Conservation (phyloP, 1,139 yeast genomes). For the Suhomyces guaymorum region DNA sequence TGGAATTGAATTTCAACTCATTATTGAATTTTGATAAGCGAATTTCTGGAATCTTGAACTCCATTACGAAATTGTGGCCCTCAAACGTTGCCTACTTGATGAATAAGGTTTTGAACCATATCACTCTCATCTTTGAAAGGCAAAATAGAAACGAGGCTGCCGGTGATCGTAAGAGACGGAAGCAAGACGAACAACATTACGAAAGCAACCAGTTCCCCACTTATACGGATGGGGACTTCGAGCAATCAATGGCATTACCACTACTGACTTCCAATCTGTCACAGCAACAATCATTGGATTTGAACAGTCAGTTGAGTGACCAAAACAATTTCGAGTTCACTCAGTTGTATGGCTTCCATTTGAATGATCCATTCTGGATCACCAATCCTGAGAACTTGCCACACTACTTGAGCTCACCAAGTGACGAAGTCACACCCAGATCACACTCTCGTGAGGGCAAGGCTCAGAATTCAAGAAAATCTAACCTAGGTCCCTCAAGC, state of each 20-base stretch:
- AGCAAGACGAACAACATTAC: slow-evolving; percentile 4
- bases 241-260: slow-evolving; percentile 3
- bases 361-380: slow-evolving; percentile 48
- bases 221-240: slow-evolving; percentile 1
- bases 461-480: slow-evolving; percentile 1
- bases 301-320: slow-evolving; percentile 4
- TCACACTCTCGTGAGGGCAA: background rate
- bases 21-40: slow-evolving; percentile 30
- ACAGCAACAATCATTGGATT: slow-evolving; percentile 3
- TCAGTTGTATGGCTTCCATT: slow-evolving; percentile 29
- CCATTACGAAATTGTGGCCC: slow-evolving; percentile 37
- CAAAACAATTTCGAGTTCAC: slow-evolving; percentile 10
- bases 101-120: slow-evolving; percentile 34
- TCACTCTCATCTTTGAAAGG: slow-evolving; percentile 29
- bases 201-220: slow-evolving; percentile 2
- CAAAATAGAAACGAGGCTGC: slow-evolving; percentile 15
- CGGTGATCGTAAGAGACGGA: slow-evolving; percentile 4
- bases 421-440: slow-evolving; percentile 25
- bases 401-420: slow-evolving; percentile 39
- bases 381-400: slow-evolving; percentile 45
- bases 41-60: slow-evolving; percentile 21
- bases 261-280: slow-evolving; percentile 1
- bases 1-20: slow-evolving; percentile 27
- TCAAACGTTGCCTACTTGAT: slow-evolving; percentile 36
- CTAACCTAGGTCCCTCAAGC: too few species aligned